A percentile compares a stretch with the other conserved stretches of the same genome.
Conservation (phyloP, 2,329 filamentous ascomycete species). For the Ampelomyces quisqualis region DNA sequence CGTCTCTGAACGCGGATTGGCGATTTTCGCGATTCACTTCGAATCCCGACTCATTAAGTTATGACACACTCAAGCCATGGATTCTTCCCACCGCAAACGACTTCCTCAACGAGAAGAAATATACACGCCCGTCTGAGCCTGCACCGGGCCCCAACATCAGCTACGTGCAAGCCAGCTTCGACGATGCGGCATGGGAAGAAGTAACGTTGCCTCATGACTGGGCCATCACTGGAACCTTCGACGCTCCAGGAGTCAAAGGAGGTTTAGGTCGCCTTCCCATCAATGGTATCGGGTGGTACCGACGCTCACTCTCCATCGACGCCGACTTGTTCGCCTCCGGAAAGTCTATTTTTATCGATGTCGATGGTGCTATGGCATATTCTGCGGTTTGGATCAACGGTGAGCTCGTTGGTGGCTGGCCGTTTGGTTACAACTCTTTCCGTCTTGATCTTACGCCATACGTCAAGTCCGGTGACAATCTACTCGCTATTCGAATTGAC, state of each 20-base stretch:
- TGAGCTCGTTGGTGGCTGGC: slow-evolving; percentile 54
- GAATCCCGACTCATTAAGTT: slow-evolving; percentile 44
- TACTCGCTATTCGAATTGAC: slow-evolving; percentile 55
- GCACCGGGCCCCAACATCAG: slow-evolving; percentile 33
- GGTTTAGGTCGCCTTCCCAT: slow-evolving; percentile 51
- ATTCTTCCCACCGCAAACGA: slow-evolving; percentile 48
- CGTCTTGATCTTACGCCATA: slow-evolving; percentile 54
- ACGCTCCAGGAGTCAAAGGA: slow-evolving; percentile 38
- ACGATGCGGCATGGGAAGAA: slow-evolving; percentile 48
- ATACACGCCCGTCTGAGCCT: slow-evolving; percentile 36
- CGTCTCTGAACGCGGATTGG: slow-evolving; percentile 44
- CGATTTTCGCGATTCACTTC: slow-evolving; percentile 42
- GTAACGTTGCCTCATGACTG: slow-evolving; percentile 53
- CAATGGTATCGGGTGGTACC: slow-evolving; percentile 59
- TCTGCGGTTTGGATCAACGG: slow-evolving; percentile 57
- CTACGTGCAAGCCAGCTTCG: slow-evolving; percentile 40
- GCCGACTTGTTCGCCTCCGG: slow-evolving; percentile 29
- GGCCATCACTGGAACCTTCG: slow-evolving; percentile 53
- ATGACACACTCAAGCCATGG: slow-evolving; percentile 46
- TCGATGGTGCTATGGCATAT: slow-evolving; percentile 57
- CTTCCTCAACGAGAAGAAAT: slow-evolving; percentile 41
- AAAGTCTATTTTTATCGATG: slow-evolving; percentile 50
- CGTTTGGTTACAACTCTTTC: slow-evolving; percentile 55
- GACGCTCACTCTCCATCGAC: slow-evolving; percentile 43
- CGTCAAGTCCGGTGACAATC: slow-evolving; percentile 42